phyloP scores from a whole-genome alignment of 1,139 yeast species.

The Kodamaea plutei region DNA sequence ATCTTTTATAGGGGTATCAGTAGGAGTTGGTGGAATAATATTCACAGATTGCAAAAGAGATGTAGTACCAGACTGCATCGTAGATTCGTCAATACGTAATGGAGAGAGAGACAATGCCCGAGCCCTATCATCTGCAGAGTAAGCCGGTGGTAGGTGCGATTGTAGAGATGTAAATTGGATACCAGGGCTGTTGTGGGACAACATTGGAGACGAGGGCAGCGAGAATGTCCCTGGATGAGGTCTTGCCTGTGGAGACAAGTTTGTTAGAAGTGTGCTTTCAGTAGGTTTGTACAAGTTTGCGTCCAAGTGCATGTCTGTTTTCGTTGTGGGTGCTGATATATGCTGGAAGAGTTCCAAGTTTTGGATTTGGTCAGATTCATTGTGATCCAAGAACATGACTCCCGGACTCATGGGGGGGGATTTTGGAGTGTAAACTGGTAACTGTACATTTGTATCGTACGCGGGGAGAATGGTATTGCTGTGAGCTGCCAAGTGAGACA shows the following conservation, averaged over 20 bases:
- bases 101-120: conserved; percentile 29
- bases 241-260: conserved; percentile 55
- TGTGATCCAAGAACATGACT: conserved; percentile 44
- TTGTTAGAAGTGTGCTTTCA: conserved; percentile 14
- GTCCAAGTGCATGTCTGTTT: conserved; percentile 44
- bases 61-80: conserved; percentile 6
- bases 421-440: conserved; percentile 22
- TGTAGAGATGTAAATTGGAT: background rate
- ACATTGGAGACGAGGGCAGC: conserved; percentile 25
- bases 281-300: conserved; percentile 62
- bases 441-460: conserved; percentile 25
- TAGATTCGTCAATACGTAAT: conserved; percentile 19
- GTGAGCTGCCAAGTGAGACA: conserved; percentile 64
- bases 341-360: conserved; percentile 22
- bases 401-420: conserved; percentile 51
- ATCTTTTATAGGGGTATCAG: conserved; percentile 14
- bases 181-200: background rate
- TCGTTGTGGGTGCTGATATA: conserved; percentile 37
- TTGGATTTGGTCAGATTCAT: background rate
- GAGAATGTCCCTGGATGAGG: conserved; percentile 45
- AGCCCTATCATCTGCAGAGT: conserved; percentile 22
- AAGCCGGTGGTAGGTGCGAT: conserved; percentile 33
- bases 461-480: conserved; percentile 68
- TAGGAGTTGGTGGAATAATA: conserved; percentile 10
- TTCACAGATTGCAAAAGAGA: conserved; percentile 4